Conservation (phyloP, 2,329 filamentous ascomycete genomes). For the Parafenestella ontariensis region DNA sequence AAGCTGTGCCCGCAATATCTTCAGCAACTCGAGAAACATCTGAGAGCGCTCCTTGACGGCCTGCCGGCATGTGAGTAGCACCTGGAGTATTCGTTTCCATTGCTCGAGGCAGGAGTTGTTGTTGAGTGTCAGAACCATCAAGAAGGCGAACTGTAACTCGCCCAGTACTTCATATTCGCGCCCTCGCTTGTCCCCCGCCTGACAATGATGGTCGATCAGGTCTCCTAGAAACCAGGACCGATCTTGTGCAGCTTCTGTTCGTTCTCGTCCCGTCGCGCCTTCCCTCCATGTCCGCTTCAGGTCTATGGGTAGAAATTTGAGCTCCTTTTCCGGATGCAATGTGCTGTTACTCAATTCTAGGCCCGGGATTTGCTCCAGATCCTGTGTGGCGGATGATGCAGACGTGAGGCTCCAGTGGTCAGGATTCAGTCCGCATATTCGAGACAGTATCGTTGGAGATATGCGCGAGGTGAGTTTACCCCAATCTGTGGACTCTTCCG, state of each 20-base stretch:
- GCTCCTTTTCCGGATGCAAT: constrained; percentile 47
- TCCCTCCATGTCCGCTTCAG: constrained; percentile 68
- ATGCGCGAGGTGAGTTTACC: constrained; percentile 59
- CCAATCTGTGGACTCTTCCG: constrained; percentile 62
- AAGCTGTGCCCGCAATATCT: constrained; percentile 60
- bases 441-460: constrained; percentile 56
- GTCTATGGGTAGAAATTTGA: constrained; percentile 65
- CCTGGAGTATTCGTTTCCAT: constrained; percentile 65
- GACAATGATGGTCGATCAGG: constrained; percentile 55
- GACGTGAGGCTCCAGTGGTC: constrained; percentile 65
- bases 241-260: constrained; percentile 68
- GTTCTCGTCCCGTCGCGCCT: constrained; percentile 66
- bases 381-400: constrained; percentile 62
- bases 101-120: constrained; percentile 72
- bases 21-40: constrained; percentile 62
- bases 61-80: constrained; percentile 64
- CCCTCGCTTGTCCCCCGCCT: constrained; percentile 30
- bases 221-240: constrained; percentile 67
- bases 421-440: constrained; percentile 57
- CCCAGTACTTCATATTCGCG: constrained; percentile 55
- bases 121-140: constrained; percentile 69
- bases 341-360: constrained; percentile 48
- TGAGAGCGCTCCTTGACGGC: constrained; percentile 58
- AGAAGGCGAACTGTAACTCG: constrained; percentile 68
- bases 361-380: constrained; percentile 67